These are phyloP conservation scores for Prototheca stagnorum DNA, from an alignment of 163 green algal species.

Conservation along the genomic window DNA sequence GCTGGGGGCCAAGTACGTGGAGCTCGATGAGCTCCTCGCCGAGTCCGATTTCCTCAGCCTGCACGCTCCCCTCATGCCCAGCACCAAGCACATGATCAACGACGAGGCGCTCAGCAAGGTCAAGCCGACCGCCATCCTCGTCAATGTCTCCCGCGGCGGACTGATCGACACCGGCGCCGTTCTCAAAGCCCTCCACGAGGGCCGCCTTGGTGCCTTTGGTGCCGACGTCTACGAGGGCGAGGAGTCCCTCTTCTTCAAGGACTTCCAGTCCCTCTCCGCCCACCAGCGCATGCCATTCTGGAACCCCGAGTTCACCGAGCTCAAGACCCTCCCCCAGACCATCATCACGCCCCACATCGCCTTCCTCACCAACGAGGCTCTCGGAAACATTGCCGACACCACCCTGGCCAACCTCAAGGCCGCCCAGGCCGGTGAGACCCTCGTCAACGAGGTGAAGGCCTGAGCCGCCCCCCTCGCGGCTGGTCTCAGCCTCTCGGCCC, in stretches of 20 bases:
- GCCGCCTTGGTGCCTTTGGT: slow-evolving; percentile 28
- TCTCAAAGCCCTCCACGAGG: slow-evolving; percentile 34
- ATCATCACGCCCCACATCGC: slow-evolving; percentile 65
- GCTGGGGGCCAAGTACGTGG: slow-evolving; percentile 44
- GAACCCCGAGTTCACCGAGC: slow-evolving; percentile 35
- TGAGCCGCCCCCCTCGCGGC: not conserved
- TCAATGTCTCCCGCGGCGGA: slow-evolving; percentile 66
- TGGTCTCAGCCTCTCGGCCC: not conserved
- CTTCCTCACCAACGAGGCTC: slow-evolving; percentile 65
- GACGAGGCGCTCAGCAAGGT: slow-evolving; percentile 29
- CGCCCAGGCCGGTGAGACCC: slow-evolving; percentile 2
- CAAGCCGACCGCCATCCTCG: slow-evolving; percentile 46
- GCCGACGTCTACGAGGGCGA: slow-evolving; percentile 63
- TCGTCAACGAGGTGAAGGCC: slow-evolving; percentile 19
- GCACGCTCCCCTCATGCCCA: slow-evolving; percentile 55
- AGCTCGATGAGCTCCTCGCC: slow-evolving; percentile 42
- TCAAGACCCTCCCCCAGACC: slow-evolving; percentile 39
- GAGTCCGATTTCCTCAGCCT: slow-evolving; percentile 61
- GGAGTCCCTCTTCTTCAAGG: slow-evolving; percentile 52
- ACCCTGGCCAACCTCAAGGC: slow-evolving; percentile 33
- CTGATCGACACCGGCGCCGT: slow-evolving; percentile 56
- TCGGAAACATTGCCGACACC: slow-evolving; percentile 41
- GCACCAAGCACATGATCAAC: slow-evolving; percentile 11
- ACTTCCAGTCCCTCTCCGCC: slow-evolving; percentile 25
- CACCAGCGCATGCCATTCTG: slow-evolving; percentile 21